Evolutionary conservation across 2,329 filamentous ascomycete species (phyloP), one percentile per base, ranked within the genome.

Genomic region (Exophiala viscosa): DNA sequence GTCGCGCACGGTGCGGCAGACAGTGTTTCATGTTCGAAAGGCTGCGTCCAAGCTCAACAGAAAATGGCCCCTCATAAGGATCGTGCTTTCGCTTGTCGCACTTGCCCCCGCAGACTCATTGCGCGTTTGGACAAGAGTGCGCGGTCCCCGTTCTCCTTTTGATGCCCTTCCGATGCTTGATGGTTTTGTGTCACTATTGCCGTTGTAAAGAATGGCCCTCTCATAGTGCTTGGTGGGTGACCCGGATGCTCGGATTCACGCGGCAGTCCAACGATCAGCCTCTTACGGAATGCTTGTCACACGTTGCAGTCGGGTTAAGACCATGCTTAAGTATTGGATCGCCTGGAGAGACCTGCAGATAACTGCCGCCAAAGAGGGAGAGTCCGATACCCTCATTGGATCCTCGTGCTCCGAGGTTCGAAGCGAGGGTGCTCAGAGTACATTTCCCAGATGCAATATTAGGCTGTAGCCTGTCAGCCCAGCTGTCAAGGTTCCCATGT

Each of bases 1-100:
- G 13, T 28, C 17, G n/a, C 38, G 38, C 52, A 52, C 45, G 13
- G 14, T 58, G 56, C 56, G 56, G 56, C 56, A 58, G 50, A 48
- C 38, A 40, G 42, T 52, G 56, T 58, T 58, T 58, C 56, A 58
- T 52, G 35, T 31, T 18, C 52, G 33, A 20, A 46, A 39, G 48
- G 36, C 41, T 54, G 48, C 51, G 50, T 52, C 47, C 45, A 48
- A 46, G 38, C 17, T 20, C 38, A 31, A 20, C 18, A 15, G 10
- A 39, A 20, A 23, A 18, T 45, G 40, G 17, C 32, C 48, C 31
- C 41, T 8, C 28, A 7, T n/a, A 28, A 35, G 5, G 23, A 28
- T 7, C 17, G 13, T 15, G 8, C 31, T 31, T 15, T 17, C 14
- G 32, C n/a, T 33, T 8, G 15, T 50, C 15, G 33, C 20, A 33